Conservation (phyloP, 2,329 filamentous ascomycete species). For the Colletotrichum tropicale region DNA sequence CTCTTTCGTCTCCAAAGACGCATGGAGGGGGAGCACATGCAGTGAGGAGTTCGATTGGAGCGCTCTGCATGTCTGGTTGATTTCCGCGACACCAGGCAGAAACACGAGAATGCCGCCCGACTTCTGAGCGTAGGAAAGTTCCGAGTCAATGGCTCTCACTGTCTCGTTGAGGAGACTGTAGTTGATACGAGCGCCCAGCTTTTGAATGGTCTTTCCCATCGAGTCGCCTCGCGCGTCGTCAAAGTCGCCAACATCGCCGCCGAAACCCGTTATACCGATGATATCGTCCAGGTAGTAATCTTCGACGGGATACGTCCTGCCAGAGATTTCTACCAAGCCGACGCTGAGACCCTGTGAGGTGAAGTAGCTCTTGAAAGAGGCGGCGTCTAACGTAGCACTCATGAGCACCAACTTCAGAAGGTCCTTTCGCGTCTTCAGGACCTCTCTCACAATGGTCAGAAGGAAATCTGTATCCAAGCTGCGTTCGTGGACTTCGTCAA, state of each 20-base stretch:
- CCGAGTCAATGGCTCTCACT: conserved; percentile 79
- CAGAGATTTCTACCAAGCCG: conserved; percentile 83
- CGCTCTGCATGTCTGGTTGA: conserved; percentile 77
- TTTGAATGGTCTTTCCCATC: conserved; percentile 74
- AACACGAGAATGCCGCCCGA: conserved; percentile 95
- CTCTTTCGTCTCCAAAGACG: conserved; percentile 85
- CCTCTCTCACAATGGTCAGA: conserved; percentile 83
- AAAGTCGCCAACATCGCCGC: conserved; percentile 51
- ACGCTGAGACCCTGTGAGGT: conserved; percentile 69
- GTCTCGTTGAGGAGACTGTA: conserved; percentile 85
- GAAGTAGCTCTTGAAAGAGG: conserved; percentile 86
- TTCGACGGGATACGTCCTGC: conserved; percentile 86
- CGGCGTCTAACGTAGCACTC: conserved; percentile 93
- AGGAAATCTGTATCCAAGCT: conserved; percentile 95
- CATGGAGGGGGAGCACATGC: conserved; percentile 87
- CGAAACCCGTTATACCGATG: conserved; percentile 78
- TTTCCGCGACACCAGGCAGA: conserved; percentile 89
- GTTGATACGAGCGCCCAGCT: conserved; percentile 83
- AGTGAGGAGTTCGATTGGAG: conserved; percentile 67
- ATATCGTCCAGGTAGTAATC: conserved; percentile 93
- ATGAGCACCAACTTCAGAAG: conserved; percentile 91
- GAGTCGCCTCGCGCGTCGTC: conserved; percentile 50
- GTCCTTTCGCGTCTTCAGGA: conserved; percentile 74
- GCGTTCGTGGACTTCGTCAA: conserved; percentile 96
- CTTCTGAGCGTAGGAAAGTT: conserved; percentile 67